Conservation (phyloP, 495 filamentous ascomycete species). For the Aspergillus nidulans region DNA sequence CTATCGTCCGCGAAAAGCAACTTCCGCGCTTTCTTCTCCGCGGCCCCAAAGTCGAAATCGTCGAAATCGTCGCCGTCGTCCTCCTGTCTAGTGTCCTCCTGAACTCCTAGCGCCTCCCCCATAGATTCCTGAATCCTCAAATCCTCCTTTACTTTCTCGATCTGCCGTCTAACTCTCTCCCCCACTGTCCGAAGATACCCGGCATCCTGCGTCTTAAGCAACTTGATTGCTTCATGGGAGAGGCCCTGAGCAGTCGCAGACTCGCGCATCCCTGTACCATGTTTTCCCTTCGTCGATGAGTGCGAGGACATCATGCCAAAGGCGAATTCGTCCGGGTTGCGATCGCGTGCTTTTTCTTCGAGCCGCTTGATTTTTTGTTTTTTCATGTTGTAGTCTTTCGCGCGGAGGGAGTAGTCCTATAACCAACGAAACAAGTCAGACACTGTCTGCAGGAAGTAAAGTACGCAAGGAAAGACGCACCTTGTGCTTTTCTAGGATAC, state of each 20-base stretch:
- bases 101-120: conserved; percentile 25
- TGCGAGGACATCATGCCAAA: conserved; percentile 75
- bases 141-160: conserved; percentile 55
- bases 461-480: conserved; percentile 28
- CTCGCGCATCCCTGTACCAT: conserved; percentile 48
- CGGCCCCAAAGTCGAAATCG: conserved; percentile 22
- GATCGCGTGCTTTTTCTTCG: conserved; percentile 72
- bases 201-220: conserved; percentile 94
- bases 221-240: conserved; percentile 65
- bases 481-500: conserved; percentile 86
- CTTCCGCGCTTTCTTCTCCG: conserved; percentile 35
- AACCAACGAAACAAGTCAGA: neutral
- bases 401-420: conserved; percentile 87
- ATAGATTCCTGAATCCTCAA: conserved; percentile 39
- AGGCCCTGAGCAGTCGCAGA: conserved; percentile 40
- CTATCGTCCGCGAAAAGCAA: conserved; percentile 54
- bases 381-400: conserved; percentile 83
- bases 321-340: conserved; percentile 96
- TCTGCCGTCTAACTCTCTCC: conserved; percentile 54
- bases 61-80: conserved; percentile 28
- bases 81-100: conserved; percentile 21
- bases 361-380: conserved; percentile 74
- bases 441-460: neutral
- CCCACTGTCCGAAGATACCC: conserved; percentile 74
- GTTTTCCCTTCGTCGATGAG: conserved; percentile 51